Evolutionary conservation across 1,139 yeast species (phyloP), one percentile per base, ranked within the genome.

Genomic region (Kodamaea anthophila): DNA sequence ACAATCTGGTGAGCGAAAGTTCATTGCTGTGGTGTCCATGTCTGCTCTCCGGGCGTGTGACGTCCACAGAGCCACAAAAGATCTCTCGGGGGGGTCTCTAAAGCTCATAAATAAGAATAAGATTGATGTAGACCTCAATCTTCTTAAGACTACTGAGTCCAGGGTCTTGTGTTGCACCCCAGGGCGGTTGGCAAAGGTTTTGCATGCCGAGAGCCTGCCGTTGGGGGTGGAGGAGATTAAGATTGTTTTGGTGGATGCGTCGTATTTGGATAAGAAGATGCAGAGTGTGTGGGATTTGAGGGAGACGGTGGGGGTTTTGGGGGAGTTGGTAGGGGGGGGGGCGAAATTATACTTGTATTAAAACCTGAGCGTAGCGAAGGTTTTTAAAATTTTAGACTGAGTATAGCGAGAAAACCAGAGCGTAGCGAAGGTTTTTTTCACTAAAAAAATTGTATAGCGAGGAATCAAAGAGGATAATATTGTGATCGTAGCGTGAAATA

Each of bases 11-110:
- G 41, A 45, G 24, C 50, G 73, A 27, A 65, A 68, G 38, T 72
- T 66, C 42, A 55, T 80, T 13, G 61, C 80, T n/a, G 57, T 80
- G 3, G 51, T 82, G 11, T 70, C 84, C 4, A 69, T 74, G 66
- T 79, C 87, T 0, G 88, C 88, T 1, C 55, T 80, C 14, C 62
- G 91, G 35, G 85, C 81, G 1, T 81, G 91, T 55, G 88, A 81
- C 44, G 65, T 78, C 3, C 75, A 74, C 46, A 63, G 91, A 33
- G 76, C 79, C 1, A 70, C 78, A 8, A 66, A 70, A 41, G 64
- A 63, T 16, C 44, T 77, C 19, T 57, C 65, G 4, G 77, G 78
- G 7, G 71, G 80, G 0, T 73, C 85, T 2, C 39, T 80, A 32
- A 81, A 80, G 47, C 51, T 81, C 24, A 81, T 81, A 46, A 71